Evolutionary conservation across 306 rosid species (phyloP).

Genomic region (Citrullus colocynthis): DNA sequence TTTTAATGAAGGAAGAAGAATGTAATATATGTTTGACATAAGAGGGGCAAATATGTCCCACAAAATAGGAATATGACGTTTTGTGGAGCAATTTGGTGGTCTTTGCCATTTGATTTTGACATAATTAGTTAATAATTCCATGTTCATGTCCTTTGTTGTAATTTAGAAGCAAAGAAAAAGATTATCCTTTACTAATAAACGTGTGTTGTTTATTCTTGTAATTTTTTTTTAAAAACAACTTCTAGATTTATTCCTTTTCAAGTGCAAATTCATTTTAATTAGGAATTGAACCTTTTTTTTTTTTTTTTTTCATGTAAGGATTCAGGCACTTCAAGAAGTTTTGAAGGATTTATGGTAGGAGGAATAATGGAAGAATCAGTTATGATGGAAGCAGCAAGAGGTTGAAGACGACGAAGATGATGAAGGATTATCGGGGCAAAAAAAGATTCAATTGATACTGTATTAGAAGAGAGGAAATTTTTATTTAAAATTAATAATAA

Average conservation of each 20-base stretch:
- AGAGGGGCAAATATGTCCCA: constrained; percentile 16
- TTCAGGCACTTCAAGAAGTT: no score
- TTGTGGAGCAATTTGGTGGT: background rate
- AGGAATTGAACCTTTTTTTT: background rate
- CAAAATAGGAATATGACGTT: constrained; percentile 25
- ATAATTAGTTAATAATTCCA: background rate
- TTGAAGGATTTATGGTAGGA: no score
- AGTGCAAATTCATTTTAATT: background rate
- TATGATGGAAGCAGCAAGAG: no score
- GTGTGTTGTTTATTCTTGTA: background rate
- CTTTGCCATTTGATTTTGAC: background rate
- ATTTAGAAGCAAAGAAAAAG: background rate
- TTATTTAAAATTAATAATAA: no score
- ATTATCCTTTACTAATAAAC: background rate
- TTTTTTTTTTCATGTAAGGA: no score
- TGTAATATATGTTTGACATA: constrained; percentile 5
- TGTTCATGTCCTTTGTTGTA: background rate
- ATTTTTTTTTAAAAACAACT: background rate
- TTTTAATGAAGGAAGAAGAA: background rate
- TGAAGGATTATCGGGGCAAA: no score
- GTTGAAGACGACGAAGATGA: no score
- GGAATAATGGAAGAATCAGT: no score
- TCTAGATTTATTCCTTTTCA: background rate
- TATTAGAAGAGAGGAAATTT: no score
- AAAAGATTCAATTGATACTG: no score